Conservation (phyloP, 306 rosid genomes). For the Glycine soja region DNA sequence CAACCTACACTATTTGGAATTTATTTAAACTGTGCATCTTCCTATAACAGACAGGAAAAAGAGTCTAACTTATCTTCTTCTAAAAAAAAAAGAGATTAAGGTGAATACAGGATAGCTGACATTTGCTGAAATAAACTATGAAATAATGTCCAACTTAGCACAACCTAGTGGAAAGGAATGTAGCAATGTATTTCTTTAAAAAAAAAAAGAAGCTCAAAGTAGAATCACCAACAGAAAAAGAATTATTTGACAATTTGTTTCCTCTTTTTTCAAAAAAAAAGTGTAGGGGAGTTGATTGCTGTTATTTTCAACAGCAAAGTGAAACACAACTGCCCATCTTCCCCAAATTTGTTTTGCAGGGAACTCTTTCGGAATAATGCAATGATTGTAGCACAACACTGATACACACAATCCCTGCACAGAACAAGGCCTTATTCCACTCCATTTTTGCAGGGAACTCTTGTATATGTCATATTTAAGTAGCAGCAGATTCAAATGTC, state of each 20-base stretch:
- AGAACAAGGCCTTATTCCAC: conserved; percentile 2
- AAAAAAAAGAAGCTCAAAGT: not conserved
- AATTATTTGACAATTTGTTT: not conserved
- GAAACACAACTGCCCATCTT: conserved; percentile 72
- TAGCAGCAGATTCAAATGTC: too few relatives aligned
- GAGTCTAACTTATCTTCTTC: not conserved
- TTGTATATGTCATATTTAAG: too few relatives aligned
- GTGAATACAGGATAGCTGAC: not conserved
- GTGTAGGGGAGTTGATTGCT: conserved; percentile 67
- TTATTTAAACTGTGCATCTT: too few relatives aligned
- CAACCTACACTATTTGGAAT: conserved; percentile 2
- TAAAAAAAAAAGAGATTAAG: not conserved
- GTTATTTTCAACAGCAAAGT: conserved; percentile 45
- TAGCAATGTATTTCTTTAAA: not conserved
- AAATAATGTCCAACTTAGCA: not conserved
- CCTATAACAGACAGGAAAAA: not conserved
- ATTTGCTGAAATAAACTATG: not conserved
- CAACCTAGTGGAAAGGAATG: too few relatives aligned
- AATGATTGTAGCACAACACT: conserved; percentile 52
- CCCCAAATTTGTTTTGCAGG: conserved; percentile 60
- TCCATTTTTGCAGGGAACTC: conserved; percentile 1
- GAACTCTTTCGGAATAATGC: conserved; percentile 65
- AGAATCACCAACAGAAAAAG: not conserved
- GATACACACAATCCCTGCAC: conserved; percentile 73
- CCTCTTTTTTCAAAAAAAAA: not conserved